Evolutionary conservation across 805 yeast species (phyloP).

Genomic region (Saitoella complicata): DNA sequence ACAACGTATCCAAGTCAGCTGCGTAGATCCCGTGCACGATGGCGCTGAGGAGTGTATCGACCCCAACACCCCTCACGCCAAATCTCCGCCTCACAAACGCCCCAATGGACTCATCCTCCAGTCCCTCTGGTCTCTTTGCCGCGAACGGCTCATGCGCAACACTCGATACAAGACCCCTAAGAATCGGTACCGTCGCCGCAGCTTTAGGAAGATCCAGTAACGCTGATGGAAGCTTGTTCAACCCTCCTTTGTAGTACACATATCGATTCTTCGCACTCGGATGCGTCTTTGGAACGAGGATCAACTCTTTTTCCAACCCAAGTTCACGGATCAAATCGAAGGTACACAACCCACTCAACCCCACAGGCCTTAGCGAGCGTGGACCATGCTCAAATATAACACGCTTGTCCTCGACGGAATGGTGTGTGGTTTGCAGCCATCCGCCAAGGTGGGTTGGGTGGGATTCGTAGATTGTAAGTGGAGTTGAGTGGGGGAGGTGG

Average conservation of each 20-base stretch:
- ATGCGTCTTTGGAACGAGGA: conserved; percentile 41
- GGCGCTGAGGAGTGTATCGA: conserved; percentile 44
- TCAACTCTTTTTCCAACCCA: conserved; percentile 33
- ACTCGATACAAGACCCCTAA: conserved; percentile 24
- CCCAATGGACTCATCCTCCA: conserved; percentile 55
- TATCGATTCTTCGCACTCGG: conserved; percentile 30
- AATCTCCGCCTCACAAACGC: conserved; percentile 54
- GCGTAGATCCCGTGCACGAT: conserved; percentile 82
- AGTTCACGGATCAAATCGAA: conserved; percentile 38
- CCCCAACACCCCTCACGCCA: conserved; percentile 31
- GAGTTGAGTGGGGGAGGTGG: too few relatives aligned
- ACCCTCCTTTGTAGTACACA: conserved; percentile 6
- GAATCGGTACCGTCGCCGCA: conserved; percentile 17
- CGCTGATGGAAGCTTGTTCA: conserved; percentile 17
- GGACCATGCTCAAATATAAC: conserved; percentile 71
- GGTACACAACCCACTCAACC: conserved; percentile 28
- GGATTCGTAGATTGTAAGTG: too few relatives aligned
- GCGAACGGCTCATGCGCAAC: conserved; percentile 11
- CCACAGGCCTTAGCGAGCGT: conserved; percentile 59
- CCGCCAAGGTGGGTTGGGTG: too few relatives aligned
- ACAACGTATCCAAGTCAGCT: conserved; percentile 53
- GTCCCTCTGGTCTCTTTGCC: neutral
- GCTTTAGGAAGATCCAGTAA: conserved; percentile 3
- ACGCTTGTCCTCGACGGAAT: conserved; percentile 12
- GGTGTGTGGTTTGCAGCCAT: too few relatives aligned